These are phyloP conservation scores for Talaromyces adpressus DNA, from an alignment of 495 filamentous ascomycete species.

Conservation along the genomic window DNA sequence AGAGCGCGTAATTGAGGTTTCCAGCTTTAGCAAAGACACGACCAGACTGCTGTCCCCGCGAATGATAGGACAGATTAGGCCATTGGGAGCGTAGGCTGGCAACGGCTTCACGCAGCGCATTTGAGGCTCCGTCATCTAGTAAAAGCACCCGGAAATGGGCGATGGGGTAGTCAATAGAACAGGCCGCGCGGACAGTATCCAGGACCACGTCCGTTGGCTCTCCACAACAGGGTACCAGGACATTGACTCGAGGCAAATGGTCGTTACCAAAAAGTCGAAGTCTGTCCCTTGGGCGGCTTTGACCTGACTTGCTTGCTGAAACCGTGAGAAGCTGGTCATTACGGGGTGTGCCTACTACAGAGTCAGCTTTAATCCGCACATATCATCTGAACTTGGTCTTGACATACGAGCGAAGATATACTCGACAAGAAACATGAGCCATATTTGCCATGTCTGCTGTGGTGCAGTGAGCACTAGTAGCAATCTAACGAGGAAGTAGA, in stretches of 20 bases:
- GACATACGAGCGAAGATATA: slow-evolving; percentile 21
- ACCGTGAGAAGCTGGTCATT: slow-evolving; percentile 23
- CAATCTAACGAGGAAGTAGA: slow-evolving; percentile 11
- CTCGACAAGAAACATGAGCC: slow-evolving; percentile 24
- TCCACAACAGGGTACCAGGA: slow-evolving; percentile 41
- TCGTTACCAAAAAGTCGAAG: slow-evolving; percentile 17
- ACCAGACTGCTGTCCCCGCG: slow-evolving; percentile 33
- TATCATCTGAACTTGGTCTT: not conserved
- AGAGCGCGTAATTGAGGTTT: slow-evolving; percentile 47
- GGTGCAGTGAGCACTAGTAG: slow-evolving; percentile 9
- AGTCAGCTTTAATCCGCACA: not conserved
- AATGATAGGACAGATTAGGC: slow-evolving; percentile 39
- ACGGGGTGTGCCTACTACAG: slow-evolving; percentile 14
- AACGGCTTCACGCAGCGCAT: slow-evolving; percentile 23
- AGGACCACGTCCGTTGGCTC: slow-evolving; percentile 44
- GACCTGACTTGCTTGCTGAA: slow-evolving; percentile 10
- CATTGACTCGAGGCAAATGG: slow-evolving; percentile 35
- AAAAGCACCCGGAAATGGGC: slow-evolving; percentile 40
- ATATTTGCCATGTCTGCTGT: slow-evolving; percentile 22
- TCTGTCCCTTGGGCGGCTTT: slow-evolving; percentile 10
- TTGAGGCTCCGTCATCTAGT: slow-evolving; percentile 42
- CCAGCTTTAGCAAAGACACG: slow-evolving; percentile 44
- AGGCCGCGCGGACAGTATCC: slow-evolving; percentile 44
- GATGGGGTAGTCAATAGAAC: slow-evolving; percentile 39
- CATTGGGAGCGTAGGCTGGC: slow-evolving; percentile 18